Conservation (phyloP, 169 alveolate species). For the Besnoitia besnoiti region DNA sequence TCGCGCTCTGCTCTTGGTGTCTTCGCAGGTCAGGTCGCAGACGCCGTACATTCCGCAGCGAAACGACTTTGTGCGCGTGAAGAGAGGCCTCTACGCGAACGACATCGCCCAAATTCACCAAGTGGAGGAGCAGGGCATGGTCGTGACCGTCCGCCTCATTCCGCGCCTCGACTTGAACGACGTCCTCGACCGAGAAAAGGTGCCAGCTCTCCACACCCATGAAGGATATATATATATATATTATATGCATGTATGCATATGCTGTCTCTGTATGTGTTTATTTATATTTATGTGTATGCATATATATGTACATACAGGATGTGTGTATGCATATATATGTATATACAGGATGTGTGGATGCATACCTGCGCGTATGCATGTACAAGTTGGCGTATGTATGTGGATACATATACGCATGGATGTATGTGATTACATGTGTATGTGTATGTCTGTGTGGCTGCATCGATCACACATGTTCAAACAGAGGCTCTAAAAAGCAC, state of each 20-base stretch:
- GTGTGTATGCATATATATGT: neutral
- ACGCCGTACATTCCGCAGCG: conserved; percentile 50
- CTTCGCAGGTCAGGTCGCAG: conserved; percentile 24
- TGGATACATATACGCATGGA: too few relatives aligned
- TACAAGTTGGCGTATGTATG: too few relatives aligned
- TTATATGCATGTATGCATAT: neutral
- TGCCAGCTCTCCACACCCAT: neutral
- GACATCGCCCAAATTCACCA: conserved; percentile 45
- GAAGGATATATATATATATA: neutral
- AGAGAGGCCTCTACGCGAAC: conserved; percentile 55
- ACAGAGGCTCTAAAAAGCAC: too few relatives aligned
- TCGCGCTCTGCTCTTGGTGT: neutral
- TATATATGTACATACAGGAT: too few relatives aligned
- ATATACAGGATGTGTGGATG: neutral
- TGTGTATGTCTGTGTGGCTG: too few relatives aligned
- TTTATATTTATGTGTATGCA: too few relatives aligned
- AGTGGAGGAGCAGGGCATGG: conserved; percentile 45
- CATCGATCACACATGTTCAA: too few relatives aligned
- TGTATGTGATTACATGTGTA: too few relatives aligned
- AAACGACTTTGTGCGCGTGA: conserved; percentile 52
- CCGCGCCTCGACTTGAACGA: conserved; percentile 39
- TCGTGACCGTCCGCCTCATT: conserved; percentile 47
- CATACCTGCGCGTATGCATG: too few relatives aligned
- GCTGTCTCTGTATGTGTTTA: neutral
- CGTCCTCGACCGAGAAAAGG: conserved; percentile 27